Evolutionary conservation across 768 basidiomycete genomes (phyloP).

Genomic region (Tulasnella sp.): DNA sequence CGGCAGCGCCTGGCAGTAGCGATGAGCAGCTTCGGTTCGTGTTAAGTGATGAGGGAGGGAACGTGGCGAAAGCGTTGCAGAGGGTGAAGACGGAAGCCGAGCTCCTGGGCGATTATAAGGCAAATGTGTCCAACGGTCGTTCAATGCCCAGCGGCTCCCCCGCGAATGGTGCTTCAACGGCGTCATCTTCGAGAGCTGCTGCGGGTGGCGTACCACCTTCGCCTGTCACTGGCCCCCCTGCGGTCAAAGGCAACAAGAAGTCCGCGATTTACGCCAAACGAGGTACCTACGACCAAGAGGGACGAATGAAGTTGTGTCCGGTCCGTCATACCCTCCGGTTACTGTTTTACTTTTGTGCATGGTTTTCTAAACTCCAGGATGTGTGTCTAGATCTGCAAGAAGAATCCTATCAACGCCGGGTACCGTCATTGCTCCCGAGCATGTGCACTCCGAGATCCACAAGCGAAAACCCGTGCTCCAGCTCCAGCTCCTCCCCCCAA

Average conservation of each 20-base stretch:
- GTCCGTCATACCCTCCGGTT: neutral
- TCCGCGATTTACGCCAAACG: conserved; percentile 30
- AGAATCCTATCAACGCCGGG: neutral
- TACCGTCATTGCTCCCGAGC: neutral
- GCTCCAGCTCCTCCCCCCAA: conserved; percentile 1
- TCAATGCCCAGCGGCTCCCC: neutral
- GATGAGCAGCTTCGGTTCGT: conserved; percentile 6
- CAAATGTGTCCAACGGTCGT: neutral
- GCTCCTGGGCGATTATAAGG: neutral
- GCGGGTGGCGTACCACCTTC: neutral
- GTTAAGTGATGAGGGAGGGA: neutral
- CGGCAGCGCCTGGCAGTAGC: neutral
- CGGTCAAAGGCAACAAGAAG: conserved; percentile 23
- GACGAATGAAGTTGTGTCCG: neutral
- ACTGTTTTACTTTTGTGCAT: neutral
- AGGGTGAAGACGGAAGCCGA: neutral
- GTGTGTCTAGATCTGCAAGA: neutral
- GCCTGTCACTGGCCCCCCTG: neutral
- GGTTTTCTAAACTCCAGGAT: neutral
- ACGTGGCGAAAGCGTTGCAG: neutral
- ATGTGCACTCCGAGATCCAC: neutral
- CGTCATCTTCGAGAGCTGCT: neutral
- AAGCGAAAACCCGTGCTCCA: neutral
- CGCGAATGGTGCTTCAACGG: neutral
- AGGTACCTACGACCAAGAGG: neutral